Conservation (phyloP, 371 early-diverging fungal species). For the Fennellomyces sp. region DNA sequence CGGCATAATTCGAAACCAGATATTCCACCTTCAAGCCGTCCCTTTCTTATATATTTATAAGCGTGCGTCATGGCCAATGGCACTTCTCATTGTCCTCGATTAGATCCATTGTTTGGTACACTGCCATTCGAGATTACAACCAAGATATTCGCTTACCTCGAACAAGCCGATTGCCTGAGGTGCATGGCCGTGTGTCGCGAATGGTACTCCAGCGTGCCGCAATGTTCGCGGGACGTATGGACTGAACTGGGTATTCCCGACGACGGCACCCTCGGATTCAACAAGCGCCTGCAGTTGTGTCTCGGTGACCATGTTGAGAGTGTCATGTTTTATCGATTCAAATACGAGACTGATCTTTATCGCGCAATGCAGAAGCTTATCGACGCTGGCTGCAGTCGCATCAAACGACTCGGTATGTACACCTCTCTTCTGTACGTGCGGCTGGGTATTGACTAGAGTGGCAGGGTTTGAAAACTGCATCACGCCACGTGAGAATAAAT, state of each 20-base stretch:
- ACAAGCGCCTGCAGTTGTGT: not conserved
- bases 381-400: not conserved
- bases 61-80: too few species aligned
- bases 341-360: not conserved
- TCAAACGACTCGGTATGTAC: not conserved
- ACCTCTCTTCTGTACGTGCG: too few species aligned
- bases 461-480: too few species aligned
- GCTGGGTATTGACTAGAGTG: too few species aligned
- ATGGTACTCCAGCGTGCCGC: not conserved
- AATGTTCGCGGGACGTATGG: not conserved
- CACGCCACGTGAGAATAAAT: too few species aligned
- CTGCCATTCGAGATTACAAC: not conserved
- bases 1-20: too few species aligned
- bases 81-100: too few species aligned
- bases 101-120: not conserved
- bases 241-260: not conserved
- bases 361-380: not conserved
- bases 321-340: not conserved
- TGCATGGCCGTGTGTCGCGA: not conserved
- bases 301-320: not conserved
- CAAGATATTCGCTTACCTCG: not conserved
- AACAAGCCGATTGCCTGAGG: not conserved
- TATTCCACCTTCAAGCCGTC: too few species aligned
- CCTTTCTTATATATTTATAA: too few species aligned
- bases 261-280: not conserved